A percentile compares a stretch with the other conserved stretches of the same genome.
Conservation (phyloP, 140 eudicot species). For the Ambrosia hybrid region DNA sequence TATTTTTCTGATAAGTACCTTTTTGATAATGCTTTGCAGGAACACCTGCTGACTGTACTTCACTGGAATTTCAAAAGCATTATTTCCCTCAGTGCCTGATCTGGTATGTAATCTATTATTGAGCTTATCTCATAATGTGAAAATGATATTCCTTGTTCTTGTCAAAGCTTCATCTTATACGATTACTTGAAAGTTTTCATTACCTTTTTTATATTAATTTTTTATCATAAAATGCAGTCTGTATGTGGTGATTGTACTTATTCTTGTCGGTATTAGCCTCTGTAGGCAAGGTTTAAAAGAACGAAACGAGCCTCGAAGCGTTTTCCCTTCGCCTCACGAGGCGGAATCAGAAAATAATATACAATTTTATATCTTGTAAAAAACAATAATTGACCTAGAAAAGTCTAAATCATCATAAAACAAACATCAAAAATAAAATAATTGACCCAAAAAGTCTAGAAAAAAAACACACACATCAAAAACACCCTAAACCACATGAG, state of each 20-base stretch:
- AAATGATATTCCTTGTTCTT: not conserved
- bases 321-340: too few relatives aligned
- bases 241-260: not conserved
- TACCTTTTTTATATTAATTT: not conserved
- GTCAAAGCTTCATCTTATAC: not conserved
- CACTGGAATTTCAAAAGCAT: constrained; percentile 67
- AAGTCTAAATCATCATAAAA: too few relatives aligned
- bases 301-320: too few relatives aligned
- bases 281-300: not conserved
- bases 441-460: too few relatives aligned
- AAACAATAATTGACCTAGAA: too few relatives aligned
- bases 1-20: constrained; percentile 2
- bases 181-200: not conserved
- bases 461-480: too few relatives aligned
- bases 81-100: constrained; percentile 79
- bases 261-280: not conserved
- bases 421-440: too few relatives aligned
- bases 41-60: constrained; percentile 91
- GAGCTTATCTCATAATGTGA: not conserved
- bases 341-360: too few relatives aligned
- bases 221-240: not conserved
- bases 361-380: too few relatives aligned
- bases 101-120: constrained; percentile 46
- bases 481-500: too few relatives aligned
- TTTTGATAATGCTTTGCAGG: constrained; percentile 43